Conservation (phyloP, 2,329 filamentous ascomycete species). For the Lecanicillium sp. region DNA sequence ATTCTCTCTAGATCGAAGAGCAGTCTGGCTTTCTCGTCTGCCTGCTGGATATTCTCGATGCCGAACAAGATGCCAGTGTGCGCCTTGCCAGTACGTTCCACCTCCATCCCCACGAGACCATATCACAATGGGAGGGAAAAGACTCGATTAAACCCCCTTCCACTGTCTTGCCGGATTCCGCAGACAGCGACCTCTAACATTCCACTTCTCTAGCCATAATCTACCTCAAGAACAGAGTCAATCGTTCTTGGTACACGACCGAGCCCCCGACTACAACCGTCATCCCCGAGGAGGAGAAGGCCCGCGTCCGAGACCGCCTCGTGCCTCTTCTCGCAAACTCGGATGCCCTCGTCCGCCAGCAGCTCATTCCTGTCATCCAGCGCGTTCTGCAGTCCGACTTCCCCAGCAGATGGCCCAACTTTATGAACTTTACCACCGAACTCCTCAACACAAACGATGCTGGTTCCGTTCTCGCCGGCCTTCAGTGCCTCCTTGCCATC, state of each 20-base stretch:
- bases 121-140: not conserved
- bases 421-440: conserved; percentile 86
- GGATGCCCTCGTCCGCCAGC: conserved; percentile 73
- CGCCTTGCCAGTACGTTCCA: conserved; percentile 72
- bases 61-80: conserved; percentile 76
- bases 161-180: too few species aligned
- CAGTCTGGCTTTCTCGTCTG: conserved; percentile 85
- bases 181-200: conserved; percentile 17
- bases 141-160: conserved; percentile 12
- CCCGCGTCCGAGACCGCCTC: conserved; percentile 75
- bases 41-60: conserved; percentile 81
- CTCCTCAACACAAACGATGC: conserved; percentile 82
- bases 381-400: conserved; percentile 96
- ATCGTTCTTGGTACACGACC: conserved; percentile 75
- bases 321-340: conserved; percentile 82
- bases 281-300: conserved; percentile 85
- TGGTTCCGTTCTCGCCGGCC: conserved; percentile 78
- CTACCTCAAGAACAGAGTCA: conserved; percentile 96
- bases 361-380: conserved; percentile 89
- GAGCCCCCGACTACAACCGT: conserved; percentile 67
- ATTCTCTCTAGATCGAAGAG: conserved; percentile 64
- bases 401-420: conserved; percentile 86
- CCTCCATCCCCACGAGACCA: conserved; percentile 2
- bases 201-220: conserved; percentile 62
- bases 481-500: conserved; percentile 89